These are phyloP conservation scores for Neospermospora avenae DNA, from an alignment of 2,329 filamentous ascomycete genomes.

Conservation along the genomic window DNA sequence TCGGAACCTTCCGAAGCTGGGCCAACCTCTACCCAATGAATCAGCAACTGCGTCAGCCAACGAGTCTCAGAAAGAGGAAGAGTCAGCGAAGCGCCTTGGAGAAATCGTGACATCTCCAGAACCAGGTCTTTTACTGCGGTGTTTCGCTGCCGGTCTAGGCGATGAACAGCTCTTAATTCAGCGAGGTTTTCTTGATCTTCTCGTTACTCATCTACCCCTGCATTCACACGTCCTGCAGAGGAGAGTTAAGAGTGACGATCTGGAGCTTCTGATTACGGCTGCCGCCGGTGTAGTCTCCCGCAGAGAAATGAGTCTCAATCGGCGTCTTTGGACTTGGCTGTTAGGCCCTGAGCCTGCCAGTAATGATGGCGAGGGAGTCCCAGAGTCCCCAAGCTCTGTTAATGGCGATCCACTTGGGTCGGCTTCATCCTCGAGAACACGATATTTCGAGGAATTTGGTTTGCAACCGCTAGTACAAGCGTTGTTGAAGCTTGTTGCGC, in stretches of 20 bases:
- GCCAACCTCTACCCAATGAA: conserved; percentile 39
- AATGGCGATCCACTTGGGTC: conserved; percentile 27
- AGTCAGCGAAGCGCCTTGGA: conserved; percentile 49
- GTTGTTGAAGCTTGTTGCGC: conserved; percentile 71
- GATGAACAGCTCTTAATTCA: conserved; percentile 92
- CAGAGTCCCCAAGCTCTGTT: conserved; percentile 42
- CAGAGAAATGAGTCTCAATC: conserved; percentile 94
- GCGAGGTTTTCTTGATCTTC: conserved; percentile 85
- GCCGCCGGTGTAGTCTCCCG: conserved; percentile 84
- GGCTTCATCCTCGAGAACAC: conserved; percentile 54
- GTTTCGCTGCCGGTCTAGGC: conserved; percentile 83
- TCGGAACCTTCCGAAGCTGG: conserved; percentile 73
- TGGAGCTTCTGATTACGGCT: conserved; percentile 77
- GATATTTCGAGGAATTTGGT: conserved; percentile 81
- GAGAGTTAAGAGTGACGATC: conserved; percentile 67
- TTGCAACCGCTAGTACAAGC: conserved; percentile 70
- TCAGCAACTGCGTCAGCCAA: conserved; percentile 30
- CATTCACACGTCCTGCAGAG: conserved; percentile 77
- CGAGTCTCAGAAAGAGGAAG: conserved; percentile 31
- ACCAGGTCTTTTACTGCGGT: conserved; percentile 83
- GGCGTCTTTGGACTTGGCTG: conserved; percentile 94
- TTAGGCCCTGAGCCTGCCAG: conserved; percentile 67
- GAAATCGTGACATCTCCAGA: conserved; percentile 81
- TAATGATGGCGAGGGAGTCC: conserved; percentile 45
- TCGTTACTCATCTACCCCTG: conserved; percentile 86